Conservation (phyloP, 129 eudicot genomes). For the Escallonia herrerae region DNA sequence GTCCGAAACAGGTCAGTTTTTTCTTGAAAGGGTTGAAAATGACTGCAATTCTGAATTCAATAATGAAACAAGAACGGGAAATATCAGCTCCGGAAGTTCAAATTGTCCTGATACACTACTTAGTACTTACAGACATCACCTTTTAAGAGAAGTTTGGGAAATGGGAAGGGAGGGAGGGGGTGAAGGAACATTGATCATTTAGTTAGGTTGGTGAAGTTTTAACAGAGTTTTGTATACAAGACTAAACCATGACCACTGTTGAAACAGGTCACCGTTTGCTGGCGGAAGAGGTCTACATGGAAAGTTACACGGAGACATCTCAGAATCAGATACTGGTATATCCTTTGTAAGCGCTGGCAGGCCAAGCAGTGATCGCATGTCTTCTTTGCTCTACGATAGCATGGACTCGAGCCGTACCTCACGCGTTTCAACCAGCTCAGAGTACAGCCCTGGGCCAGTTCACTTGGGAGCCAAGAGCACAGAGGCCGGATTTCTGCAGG, state of each 20-base stretch:
- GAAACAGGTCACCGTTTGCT: slow-evolving; percentile 30
- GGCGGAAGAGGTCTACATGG: slow-evolving; percentile 31
- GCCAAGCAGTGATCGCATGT: slow-evolving; percentile 26
- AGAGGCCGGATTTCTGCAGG: slow-evolving; percentile 17
- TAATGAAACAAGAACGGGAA: too few species aligned
- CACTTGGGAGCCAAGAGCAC: slow-evolving; percentile 18
- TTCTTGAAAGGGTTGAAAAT: too few species aligned
- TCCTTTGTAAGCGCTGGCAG: slow-evolving; percentile 49
- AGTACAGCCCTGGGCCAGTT: slow-evolving; percentile 28
- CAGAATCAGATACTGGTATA: slow-evolving; percentile 37
- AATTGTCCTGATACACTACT: too few species aligned
- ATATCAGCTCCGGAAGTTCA: too few species aligned
- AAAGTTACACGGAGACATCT: slow-evolving; percentile 27
- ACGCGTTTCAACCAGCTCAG: slow-evolving; percentile 36
- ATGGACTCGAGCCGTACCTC: slow-evolving; percentile 21
- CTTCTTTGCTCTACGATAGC: slow-evolving; percentile 20
- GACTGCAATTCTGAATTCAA: too few species aligned
- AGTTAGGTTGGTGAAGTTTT: too few species aligned
- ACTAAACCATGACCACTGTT: neutral
- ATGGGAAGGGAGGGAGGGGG: too few species aligned
- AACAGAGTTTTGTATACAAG: too few species aligned
- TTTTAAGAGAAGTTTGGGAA: too few species aligned
- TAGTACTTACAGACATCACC: too few species aligned
- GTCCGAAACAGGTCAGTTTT: too few species aligned
- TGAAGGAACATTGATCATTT: too few species aligned